These are phyloP conservation scores for Pseudogymnoascus sp. DNA, from an alignment of 2,329 filamentous ascomycete genomes.

Conservation along the genomic window DNA sequence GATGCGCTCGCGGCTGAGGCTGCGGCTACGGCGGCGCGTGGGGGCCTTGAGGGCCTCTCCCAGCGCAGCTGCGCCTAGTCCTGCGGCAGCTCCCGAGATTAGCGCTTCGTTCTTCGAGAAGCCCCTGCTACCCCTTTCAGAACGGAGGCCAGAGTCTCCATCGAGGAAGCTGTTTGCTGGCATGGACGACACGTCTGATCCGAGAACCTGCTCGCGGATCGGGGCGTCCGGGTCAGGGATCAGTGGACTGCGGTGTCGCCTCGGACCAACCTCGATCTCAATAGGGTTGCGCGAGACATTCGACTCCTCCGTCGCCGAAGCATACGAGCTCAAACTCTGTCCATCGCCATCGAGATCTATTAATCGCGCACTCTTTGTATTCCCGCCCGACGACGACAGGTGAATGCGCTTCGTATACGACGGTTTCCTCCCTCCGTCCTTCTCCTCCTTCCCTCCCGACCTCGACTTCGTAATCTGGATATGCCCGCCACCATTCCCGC, in stretches of 20 bases:
- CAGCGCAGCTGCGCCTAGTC: slow-evolving; percentile 30
- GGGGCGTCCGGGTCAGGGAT: slow-evolving; percentile 35
- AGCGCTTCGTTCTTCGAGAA: slow-evolving; percentile 24
- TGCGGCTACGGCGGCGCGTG: slow-evolving; percentile 51
- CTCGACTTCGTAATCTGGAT: slow-evolving; percentile 63
- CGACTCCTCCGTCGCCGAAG: slow-evolving; percentile 72
- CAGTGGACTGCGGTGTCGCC: slow-evolving; percentile 60
- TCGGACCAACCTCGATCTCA: slow-evolving; percentile 73
- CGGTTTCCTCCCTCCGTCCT: slow-evolving; percentile 63
- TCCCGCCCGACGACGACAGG: slow-evolving; percentile 37
- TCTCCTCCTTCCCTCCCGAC: slow-evolving; percentile 39
- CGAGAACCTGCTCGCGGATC: slow-evolving; percentile 50
- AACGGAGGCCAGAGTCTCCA: slow-evolving; percentile 30
- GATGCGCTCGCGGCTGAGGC: slow-evolving; percentile 59
- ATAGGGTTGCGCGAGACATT: slow-evolving; percentile 69
- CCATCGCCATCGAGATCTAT: slow-evolving; percentile 50
- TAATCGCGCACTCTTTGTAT: slow-evolving; percentile 36
- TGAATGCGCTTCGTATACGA: slow-evolving; percentile 64
- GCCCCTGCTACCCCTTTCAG: slow-evolving; percentile 26
- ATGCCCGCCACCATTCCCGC: slow-evolving; percentile 56
- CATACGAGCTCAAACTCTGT: slow-evolving; percentile 64
- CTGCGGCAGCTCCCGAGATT: slow-evolving; percentile 32
- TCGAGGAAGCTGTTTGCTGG: slow-evolving; percentile 66
- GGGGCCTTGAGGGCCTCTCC: slow-evolving; percentile 51
- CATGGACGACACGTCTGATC: slow-evolving; percentile 83